Base-by-base conservation (phyloP, 441 rosid genomes). In the Cnidoscolus chayamansa region DNA sequence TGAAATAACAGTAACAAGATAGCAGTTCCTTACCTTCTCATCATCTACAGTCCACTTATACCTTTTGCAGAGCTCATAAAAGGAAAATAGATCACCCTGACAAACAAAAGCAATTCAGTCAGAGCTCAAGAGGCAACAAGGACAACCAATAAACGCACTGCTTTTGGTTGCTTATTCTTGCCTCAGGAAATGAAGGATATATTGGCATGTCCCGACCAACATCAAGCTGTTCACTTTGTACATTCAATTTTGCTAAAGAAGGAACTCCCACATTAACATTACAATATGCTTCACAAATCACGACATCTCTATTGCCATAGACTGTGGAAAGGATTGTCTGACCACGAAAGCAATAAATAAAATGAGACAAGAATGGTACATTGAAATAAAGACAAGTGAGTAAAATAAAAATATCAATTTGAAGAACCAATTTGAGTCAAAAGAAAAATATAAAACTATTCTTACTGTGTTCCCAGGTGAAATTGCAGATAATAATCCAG, bases 381-480 rank as follows among this genome's bases (percentile, higher is more conserved):
- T 60, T 61, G 32, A 68, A 50, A 65, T 69, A 67, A 72, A 55
- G 62, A 25, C 31, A 12, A 47, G 58, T 17, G 2, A 48, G 12
- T n/a, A 2, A n/a, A 43, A 45, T 31, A 65, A 69, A 72, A 75
- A 51, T 0, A 35, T 31, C 2, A 60, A 67, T 59, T 50, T 53
- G 68, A 43, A 63, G 70, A 54, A 65, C 32, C 68, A 56, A 25
- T 25, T 25, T 25, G 25, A 25, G 25, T 25, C 25, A 25, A 25
- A 25, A 25, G 25, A 25, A 25, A 25, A 25, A 25, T 25, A 25
- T 25, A 25, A 25, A 25, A 25, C 25, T 25, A 25, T 25, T 73
- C 89, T 79, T 85, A 95, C 99, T 70, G 97, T 83, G 83, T 91
- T 91, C 77, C 99, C 99, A 25, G 92, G 93, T 77, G 96, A 90